A percentile compares a stretch with the other conserved stretches of the same genome.
Conservation (phyloP, 2,329 filamentous ascomycete genomes). For the Colletotrichum truncatum region DNA sequence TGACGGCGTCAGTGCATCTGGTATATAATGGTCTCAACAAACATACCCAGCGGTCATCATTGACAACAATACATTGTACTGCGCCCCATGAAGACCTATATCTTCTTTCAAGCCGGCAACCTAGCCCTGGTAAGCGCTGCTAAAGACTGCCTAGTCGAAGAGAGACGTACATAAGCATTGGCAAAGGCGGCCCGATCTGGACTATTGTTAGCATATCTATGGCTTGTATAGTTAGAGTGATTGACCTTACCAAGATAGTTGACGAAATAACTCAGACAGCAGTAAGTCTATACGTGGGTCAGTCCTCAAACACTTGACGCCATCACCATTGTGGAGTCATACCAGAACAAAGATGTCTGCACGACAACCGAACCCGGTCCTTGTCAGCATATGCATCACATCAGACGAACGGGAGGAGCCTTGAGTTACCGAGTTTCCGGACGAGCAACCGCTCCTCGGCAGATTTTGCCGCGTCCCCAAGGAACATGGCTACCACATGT, state of each 20-base stretch:
- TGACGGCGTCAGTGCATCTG: neutral
- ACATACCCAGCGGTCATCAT: slow-evolving; percentile 41
- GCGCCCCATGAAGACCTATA: slow-evolving; percentile 55
- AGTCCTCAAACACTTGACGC: neutral
- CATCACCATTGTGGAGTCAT: neutral
- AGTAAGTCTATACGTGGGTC: slow-evolving; percentile 38
- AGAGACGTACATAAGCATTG: slow-evolving; percentile 52
- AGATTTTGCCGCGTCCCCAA: slow-evolving; percentile 13
- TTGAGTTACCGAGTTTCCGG: slow-evolving; percentile 37
- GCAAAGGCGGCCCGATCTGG: slow-evolving; percentile 49
- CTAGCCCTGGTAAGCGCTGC: neutral
- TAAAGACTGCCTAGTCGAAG: no score
- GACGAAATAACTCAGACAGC: slow-evolving; percentile 45
- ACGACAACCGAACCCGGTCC: neutral
- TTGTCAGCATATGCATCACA: neutral
- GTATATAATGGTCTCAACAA: slow-evolving; percentile 25
- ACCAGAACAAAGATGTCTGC: slow-evolving; percentile 43
- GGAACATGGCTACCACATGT: slow-evolving; percentile 4
- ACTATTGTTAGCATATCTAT: neutral
- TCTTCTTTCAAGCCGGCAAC: slow-evolving; percentile 55
- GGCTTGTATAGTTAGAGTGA: neutral
- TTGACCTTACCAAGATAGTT: slow-evolving; percentile 44
- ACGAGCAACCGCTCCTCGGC: slow-evolving; percentile 39
- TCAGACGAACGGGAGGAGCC: neutral
- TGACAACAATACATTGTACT: slow-evolving; percentile 53